phyloP scores from a whole-genome alignment of 2,329 filamentous ascomycete species.

The Teratosphaeria zuluensis region DNA sequence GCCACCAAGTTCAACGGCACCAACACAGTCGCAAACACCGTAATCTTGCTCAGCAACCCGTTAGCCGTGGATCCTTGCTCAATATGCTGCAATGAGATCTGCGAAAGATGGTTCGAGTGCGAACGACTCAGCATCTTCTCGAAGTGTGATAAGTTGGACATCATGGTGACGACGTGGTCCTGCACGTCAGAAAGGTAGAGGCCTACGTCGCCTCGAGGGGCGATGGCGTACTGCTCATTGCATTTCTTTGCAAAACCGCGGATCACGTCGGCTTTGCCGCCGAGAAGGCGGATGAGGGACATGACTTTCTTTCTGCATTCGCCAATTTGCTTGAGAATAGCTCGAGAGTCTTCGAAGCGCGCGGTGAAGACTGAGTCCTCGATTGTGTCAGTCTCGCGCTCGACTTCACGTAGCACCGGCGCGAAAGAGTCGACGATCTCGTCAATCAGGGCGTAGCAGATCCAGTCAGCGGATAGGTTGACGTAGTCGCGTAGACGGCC shows the following conservation, averaged over 20 bases:
- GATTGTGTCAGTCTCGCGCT: constrained; percentile 81
- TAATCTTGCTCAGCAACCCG: constrained; percentile 86
- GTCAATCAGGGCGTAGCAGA: constrained; percentile 96
- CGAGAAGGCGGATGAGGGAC: constrained; percentile 81
- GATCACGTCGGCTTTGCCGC: constrained; percentile 97
- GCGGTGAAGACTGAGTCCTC: constrained; percentile 94
- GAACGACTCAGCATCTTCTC: constrained; percentile 94
- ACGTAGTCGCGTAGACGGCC: constrained; percentile 90
- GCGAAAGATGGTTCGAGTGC: constrained; percentile 92
- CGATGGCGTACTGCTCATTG: constrained; percentile 94
- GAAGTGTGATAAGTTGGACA: constrained; percentile 88
- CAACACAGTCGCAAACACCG: constrained; percentile 85
- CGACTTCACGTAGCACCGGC: constrained; percentile 77
- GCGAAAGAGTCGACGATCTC: constrained; percentile 96
- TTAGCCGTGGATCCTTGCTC: constrained; percentile 82
- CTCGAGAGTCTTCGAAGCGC: constrained; percentile 77
- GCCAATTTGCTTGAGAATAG: constrained; percentile 80
- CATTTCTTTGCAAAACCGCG: constrained; percentile 96
- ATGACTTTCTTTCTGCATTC: constrained; percentile 90
- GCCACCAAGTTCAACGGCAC: constrained; percentile 91
- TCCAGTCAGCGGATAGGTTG: constrained; percentile 91
- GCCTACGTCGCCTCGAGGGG: constrained; percentile 90
- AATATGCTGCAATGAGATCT: constrained; percentile 85
- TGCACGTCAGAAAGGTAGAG: constrained; percentile 96
- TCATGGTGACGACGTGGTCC: constrained; percentile 99